phyloP scores from a whole-genome alignment of 148 eudicot genomes.

The Cornus kousa region DNA sequence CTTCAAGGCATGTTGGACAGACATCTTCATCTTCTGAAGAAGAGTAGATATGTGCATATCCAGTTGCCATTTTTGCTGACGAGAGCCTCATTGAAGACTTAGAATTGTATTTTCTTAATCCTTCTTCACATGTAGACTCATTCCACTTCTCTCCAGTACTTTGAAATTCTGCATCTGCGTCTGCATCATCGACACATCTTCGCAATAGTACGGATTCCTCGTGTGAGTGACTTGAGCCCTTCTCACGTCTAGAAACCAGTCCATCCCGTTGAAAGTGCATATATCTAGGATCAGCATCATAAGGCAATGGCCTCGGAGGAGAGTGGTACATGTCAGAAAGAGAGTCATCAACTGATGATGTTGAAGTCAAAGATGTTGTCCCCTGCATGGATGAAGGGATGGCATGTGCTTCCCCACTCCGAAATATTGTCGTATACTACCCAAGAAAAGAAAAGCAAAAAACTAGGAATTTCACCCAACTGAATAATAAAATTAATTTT shows the following conservation, averaged over 20 bases:
- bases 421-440: constrained; percentile 83
- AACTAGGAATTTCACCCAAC: neutral
- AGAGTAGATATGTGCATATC: constrained; percentile 60
- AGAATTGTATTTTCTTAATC: constrained; percentile 44
- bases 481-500: neutral
- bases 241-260: constrained; percentile 70
- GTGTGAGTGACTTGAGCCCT: constrained; percentile 72
- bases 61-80: constrained; percentile 43
- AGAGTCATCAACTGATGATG: constrained; percentile 54
- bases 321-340: constrained; percentile 71
- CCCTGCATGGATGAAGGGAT: constrained; percentile 70
- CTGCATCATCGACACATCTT: constrained; percentile 57
- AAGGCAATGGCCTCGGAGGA: constrained; percentile 92
- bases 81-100: constrained; percentile 62
- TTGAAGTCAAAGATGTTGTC: constrained; percentile 52
- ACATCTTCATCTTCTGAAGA: constrained; percentile 90
- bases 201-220: constrained; percentile 67
- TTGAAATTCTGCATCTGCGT: constrained; percentile 62
- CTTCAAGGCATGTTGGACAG: constrained; percentile 96
- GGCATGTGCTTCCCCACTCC: constrained; percentile 66
- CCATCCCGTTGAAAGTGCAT: constrained; percentile 71
- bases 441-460: constrained; percentile 2
- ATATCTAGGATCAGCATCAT: constrained; percentile 73
- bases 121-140: constrained; percentile 56
- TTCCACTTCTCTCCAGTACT: constrained; percentile 59